phyloP scores from a whole-genome alignment of 495 filamentous ascomycete genomes.

The Platismatia glauca region DNA sequence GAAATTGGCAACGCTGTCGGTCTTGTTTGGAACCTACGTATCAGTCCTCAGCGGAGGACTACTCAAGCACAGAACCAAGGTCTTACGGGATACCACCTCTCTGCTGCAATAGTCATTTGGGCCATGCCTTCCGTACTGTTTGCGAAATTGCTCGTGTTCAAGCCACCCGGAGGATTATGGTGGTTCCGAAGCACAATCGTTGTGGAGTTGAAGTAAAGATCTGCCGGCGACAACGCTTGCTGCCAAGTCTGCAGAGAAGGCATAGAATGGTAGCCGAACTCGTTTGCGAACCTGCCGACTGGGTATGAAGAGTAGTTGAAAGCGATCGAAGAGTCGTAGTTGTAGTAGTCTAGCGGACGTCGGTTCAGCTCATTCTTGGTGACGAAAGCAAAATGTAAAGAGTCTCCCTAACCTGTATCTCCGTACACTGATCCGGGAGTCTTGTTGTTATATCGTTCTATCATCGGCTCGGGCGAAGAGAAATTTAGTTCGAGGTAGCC shows the following conservation, averaged over 20 bases:
- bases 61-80: neutral
- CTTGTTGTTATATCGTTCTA: conserved; percentile 51
- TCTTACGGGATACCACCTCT: conserved; percentile 47
- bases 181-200: conserved; percentile 55
- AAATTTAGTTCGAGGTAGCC: conserved; percentile 53
- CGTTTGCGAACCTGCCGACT: conserved; percentile 55
- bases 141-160: conserved; percentile 38
- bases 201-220: conserved; percentile 54
- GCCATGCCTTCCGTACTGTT: conserved; percentile 43
- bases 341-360: conserved; percentile 46
- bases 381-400: neutral
- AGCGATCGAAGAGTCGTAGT: conserved; percentile 48
- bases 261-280: conserved; percentile 63
- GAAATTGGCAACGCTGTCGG: conserved; percentile 53
- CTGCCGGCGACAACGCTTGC: conserved; percentile 40
- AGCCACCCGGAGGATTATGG: conserved; percentile 49
- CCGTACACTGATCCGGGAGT: conserved; percentile 52
- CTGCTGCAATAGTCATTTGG: conserved; percentile 55
- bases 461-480: conserved; percentile 47
- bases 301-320: conserved; percentile 52
- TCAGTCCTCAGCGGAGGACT: neutral
- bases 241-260: conserved; percentile 55
- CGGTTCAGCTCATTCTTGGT: neutral
- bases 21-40: conserved; percentile 40
- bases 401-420: conserved; percentile 40